Base-by-base conservation (phyloP, 177 flowering plant genomes). In the Tripterygium wilfordii region DNA sequence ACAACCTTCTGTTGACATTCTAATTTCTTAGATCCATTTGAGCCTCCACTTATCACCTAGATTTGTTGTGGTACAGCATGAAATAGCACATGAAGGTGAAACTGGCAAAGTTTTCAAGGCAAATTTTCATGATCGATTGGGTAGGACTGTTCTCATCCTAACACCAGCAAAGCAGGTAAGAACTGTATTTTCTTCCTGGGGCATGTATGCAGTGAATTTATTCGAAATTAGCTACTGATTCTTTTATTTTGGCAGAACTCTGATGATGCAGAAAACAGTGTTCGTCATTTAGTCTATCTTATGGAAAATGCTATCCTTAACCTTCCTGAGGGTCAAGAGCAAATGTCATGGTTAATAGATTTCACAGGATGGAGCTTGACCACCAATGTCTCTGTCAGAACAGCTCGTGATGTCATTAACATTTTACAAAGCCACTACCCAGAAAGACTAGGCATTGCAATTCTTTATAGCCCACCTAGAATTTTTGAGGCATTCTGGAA, bases 101-200 rank as follows among this genome's bases (percentile, higher is more conserved):
- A 94, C 97, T 23, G 99, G 97, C 8, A 94, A 89, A 66, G 77
- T 74, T 8, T 92, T 67, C 24, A 80, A 83, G 50, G 99, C 99
- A 28, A 67, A 72, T 54, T 89, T 89, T 59, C 78, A 54, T 60
- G 99, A 89, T 59, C 76, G 75, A 32, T 15, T 42, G 9, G 95
- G 90, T 8, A 82, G 99, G 62, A 65, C 85, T 45, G 96, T 94
- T 58, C 88, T 94, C 39, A 79, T 94, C 43, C 63, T 83, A 80
- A 78, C 85, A 67, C 91, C 91, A 27, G 91, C 76, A 33, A 75
- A 58, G 71, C 86, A 82, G 83, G 89, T 72, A 33, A 29, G 60
- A 31, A 14, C 10, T 22, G 10, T 13, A 1, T 21, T 16, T 19
- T 40, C 31, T 47, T 51, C 14, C 10, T 5, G n/a, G n/a, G n/a